phyloP scores from a whole-genome alignment of 2,329 filamentous ascomycete species.

The Lasiodiplodia sp. region DNA sequence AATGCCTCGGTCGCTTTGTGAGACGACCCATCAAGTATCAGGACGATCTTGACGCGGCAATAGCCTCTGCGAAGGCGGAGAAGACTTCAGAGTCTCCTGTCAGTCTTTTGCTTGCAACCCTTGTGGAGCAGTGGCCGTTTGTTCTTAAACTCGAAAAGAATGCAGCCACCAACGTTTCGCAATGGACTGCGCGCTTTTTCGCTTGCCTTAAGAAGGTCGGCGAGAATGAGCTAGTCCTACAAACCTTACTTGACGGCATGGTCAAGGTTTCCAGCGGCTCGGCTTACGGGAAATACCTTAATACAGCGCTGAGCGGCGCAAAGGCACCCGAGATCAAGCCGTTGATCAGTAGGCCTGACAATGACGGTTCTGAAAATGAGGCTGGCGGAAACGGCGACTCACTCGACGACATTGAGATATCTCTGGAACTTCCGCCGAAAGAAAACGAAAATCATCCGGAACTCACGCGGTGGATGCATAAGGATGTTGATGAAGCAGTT shows the following conservation, averaged over 20 bases:
- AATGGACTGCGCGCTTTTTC: slow-evolving; percentile 46
- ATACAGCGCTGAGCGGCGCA: slow-evolving; percentile 48
- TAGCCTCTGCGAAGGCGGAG: slow-evolving; percentile 43
- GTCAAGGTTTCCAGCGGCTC: neutral
- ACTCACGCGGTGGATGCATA: slow-evolving; percentile 72
- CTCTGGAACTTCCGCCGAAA: slow-evolving; percentile 45
- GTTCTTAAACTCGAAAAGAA: slow-evolving; percentile 53
- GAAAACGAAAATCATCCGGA: slow-evolving; percentile 55
- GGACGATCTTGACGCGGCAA: slow-evolving; percentile 67
- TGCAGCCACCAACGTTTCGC: slow-evolving; percentile 37
- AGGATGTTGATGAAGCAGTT: slow-evolving; percentile 78
- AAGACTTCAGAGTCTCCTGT: neutral
- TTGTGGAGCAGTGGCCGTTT: slow-evolving; percentile 42
- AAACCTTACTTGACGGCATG: slow-evolving; percentile 10
- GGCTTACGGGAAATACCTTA: slow-evolving; percentile 40
- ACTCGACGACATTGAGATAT: slow-evolving; percentile 11
- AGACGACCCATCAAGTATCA: slow-evolving; percentile 84
- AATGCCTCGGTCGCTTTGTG: slow-evolving; percentile 78
- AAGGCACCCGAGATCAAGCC: slow-evolving; percentile 7
- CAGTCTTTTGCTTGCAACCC: slow-evolving; percentile 19
- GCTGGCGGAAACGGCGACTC: neutral
- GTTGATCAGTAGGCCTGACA: neutral
- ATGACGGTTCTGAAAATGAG: neutral
- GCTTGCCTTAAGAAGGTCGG: slow-evolving; percentile 46
- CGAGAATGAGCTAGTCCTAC: slow-evolving; percentile 42